Conservation (phyloP, 164 flowering plant species). For the Stephania cephalantha region DNA sequence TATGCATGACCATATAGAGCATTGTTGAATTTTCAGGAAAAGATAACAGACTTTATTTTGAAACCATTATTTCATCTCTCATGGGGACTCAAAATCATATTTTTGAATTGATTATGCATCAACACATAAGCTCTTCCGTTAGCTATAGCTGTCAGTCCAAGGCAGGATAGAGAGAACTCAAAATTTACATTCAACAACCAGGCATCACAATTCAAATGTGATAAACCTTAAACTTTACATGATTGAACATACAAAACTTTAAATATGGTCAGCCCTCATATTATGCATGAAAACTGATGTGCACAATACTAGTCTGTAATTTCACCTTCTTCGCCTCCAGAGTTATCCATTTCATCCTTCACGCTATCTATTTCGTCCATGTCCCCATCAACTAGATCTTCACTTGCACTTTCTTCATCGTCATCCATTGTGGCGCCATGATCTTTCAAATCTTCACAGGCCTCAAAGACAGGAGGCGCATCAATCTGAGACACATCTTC, state of each 20-base stretch:
- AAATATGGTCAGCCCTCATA: background rate
- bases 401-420: conserved; percentile 8
- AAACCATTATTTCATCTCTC: too few species aligned
- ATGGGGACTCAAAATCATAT: too few species aligned
- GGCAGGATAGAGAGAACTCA: background rate
- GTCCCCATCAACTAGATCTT: conserved; percentile 8
- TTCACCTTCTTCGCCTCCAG: conserved; percentile 61
- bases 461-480: conserved; percentile 8
- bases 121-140: too few species aligned
- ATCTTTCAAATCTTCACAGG: conserved; percentile 11
- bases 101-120: too few species aligned
- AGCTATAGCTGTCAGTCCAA: background rate
- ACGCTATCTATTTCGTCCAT: background rate
- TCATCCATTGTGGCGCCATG: conserved; percentile 5
- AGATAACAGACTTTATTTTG: too few species aligned
- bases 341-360: conserved; percentile 4
- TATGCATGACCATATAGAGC: too few species aligned
- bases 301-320: conserved; percentile 36
- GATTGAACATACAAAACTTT: too few species aligned
- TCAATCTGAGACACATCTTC: background rate
- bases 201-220: background rate
- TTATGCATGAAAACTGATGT: background rate
- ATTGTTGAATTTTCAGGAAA: too few species aligned
- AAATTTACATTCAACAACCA: background rate
- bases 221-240: background rate